Conservation (phyloP, 192 early-diverging fungal genomes). For the Coemansia sp. region DNA sequence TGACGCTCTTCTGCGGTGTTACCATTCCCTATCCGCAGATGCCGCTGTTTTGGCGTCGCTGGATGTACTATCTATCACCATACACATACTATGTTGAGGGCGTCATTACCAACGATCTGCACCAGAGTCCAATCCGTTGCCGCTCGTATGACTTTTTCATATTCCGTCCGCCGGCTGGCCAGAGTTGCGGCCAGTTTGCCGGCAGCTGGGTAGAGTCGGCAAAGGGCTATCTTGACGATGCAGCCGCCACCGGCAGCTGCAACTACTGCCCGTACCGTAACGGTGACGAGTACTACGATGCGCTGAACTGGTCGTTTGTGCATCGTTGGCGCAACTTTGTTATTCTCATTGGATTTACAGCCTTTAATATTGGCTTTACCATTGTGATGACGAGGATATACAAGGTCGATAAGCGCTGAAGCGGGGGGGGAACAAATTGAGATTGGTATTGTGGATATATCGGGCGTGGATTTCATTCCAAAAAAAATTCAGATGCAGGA, state of each 20-base stretch:
- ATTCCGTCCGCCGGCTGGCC: conserved; percentile 60
- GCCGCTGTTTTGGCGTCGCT: conserved; percentile 67
- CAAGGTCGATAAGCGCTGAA: conserved; percentile 50
- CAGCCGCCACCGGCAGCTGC: conserved; percentile 56
- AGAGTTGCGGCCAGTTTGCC: conserved; percentile 65
- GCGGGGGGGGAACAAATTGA: too few relatives aligned
- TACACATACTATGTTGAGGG: conserved; percentile 71
- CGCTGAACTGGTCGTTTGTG: conserved; percentile 57
- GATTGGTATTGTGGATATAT: background rate
- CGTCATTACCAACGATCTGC: conserved; percentile 61
- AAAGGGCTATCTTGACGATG: conserved; percentile 63
- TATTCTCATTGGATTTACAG: conserved; percentile 61
- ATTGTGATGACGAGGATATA: conserved; percentile 41
- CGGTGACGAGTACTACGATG: conserved; percentile 61
- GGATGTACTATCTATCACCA: conserved; percentile 71
- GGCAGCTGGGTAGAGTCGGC: conserved; percentile 54
- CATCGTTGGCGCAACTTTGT: conserved; percentile 73
- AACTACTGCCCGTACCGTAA: conserved; percentile 62
- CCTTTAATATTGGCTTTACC: conserved; percentile 60
- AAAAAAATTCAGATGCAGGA: too few relatives aligned
- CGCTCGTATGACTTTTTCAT: conserved; percentile 52
- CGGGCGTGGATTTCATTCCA: too few relatives aligned
- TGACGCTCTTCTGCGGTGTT: conserved; percentile 72
- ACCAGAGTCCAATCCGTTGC: conserved; percentile 54
- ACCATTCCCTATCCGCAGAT: conserved; percentile 63